Base-by-base conservation (phyloP, 176 grass and related monocot genomes). In the Ensete glaucum region DNA sequence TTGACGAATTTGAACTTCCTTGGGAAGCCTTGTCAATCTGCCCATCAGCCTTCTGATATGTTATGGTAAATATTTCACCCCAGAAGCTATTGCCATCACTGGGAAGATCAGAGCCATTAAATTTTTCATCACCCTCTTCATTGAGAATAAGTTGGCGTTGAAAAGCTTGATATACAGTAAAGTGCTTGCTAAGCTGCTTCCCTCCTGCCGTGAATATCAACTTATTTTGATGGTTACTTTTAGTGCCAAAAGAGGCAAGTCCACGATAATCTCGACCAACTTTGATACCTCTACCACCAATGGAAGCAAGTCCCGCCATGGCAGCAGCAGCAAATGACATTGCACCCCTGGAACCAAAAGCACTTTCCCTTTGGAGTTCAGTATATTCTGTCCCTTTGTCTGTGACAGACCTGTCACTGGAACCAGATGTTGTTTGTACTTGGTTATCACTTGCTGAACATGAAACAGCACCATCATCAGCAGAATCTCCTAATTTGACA, bases 311-410 rank as follows among this genome's bases (percentile, higher is more conserved):
- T 49, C 92, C 92, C 64, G 92, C 83, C 89, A 92, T 92, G n/a
- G 92, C 83, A 43, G 92, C 89, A 51, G 92, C 87, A 79, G 81
- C 89, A 89, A 92, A 92, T 59, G 92, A 96, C 92, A 92, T 92
- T 43, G 34, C 34, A 43, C 87, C 87, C 7, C 73, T 83, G 25
- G 92, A 92, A 71, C 85, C 89, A 78, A 96, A 96, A 58, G 82
- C 65, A 60, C 85, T 86, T 87, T 80, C 75, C 57, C 53, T 77
- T 79, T 82, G 74, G 64, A 89, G 77, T 70, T 92, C 92, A 76
- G 80, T 62, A 77, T 82, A 49, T 67, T 83, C 82, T 53, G 85
- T 12, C 59, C 58, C 84, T 66, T 64, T 81, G 54, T 62, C 54
- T 70, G 77, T 82, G 52, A 22, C 54, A 80, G 81, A 81, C 87